Conservation (phyloP, 192 early-diverging fungal species). For the Backusella luteola region DNA sequence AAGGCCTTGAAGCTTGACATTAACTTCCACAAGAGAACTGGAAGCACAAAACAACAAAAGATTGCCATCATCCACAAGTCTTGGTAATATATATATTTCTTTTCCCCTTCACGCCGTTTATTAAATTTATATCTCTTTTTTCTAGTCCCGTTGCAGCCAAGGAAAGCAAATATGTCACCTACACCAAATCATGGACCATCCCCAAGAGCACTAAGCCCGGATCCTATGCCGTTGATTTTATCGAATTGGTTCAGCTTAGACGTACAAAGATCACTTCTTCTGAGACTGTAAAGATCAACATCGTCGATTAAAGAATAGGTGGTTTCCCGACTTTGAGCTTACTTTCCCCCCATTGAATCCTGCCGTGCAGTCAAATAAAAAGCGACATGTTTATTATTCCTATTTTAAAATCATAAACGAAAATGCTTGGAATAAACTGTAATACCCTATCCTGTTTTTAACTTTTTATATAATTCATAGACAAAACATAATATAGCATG, state of each 20-base stretch:
- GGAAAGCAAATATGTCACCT: conserved; percentile 31
- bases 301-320: conserved; percentile 26
- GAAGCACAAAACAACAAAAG: conserved; percentile 22
- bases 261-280: conserved; percentile 16
- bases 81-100: conserved; percentile 3
- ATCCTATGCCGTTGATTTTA: conserved; percentile 37
- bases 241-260: conserved; percentile 25
- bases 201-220: conserved; percentile 33
- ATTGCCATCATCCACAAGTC: conserved; percentile 15
- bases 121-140: conserved; percentile 6
- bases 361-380: background rate
- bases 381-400: conserved; percentile 2
- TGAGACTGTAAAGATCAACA: conserved; percentile 33
- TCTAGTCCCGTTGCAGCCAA: conserved; percentile 32
- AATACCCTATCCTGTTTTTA: background rate
- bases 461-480: background rate
- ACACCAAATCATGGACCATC: conserved; percentile 28
- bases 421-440: background rate
- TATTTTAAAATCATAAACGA: conserved; percentile 4
- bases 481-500: background rate
- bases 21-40: conserved; percentile 32
- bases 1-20: conserved; percentile 28
- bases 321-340: background rate
- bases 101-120: background rate
- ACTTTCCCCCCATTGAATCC: background rate